Conservation (phyloP, 768 basidiomycete genomes). For the Gyrodon lividus region DNA sequence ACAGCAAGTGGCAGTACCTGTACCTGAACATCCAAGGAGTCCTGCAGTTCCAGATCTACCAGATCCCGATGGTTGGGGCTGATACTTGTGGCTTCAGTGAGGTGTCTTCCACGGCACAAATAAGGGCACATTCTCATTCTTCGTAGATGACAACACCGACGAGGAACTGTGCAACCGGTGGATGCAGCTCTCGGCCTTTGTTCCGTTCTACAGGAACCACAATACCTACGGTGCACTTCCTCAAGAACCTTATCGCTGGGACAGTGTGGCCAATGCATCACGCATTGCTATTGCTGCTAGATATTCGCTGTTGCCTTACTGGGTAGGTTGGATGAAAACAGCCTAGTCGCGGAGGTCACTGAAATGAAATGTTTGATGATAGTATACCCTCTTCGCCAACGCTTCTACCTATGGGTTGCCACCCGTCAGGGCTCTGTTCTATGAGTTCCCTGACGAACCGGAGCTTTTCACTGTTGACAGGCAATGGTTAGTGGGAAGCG, state of each 20-base stretch:
- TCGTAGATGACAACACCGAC: slow-evolving; percentile 54
- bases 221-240: slow-evolving; percentile 61
- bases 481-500: slow-evolving; percentile 71
- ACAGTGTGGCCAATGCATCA: slow-evolving; percentile 72
- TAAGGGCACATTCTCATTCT: neutral
- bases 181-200: slow-evolving; percentile 85
- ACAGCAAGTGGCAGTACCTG: slow-evolving; percentile 73
- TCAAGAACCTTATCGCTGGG: slow-evolving; percentile 85
- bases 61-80: slow-evolving; percentile 81
- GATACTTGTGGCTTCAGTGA: slow-evolving; percentile 49
- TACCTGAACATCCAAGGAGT: slow-evolving; percentile 69
- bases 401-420: slow-evolving; percentile 65
- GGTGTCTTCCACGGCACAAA: neutral
- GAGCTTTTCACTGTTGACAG: slow-evolving; percentile 59
- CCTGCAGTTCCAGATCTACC: slow-evolving; percentile 81
- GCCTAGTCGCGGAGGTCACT: neutral
- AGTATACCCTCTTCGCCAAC: slow-evolving; percentile 76
- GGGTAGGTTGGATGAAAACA: slow-evolving; percentile 45
- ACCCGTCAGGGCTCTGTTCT: slow-evolving; percentile 73
- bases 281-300: slow-evolving; percentile 68
- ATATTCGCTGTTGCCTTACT: slow-evolving; percentile 75
- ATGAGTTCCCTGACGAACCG: slow-evolving; percentile 71
- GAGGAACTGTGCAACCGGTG: slow-evolving; percentile 83
- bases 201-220: slow-evolving; percentile 83
- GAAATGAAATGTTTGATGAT: slow-evolving; percentile 4